These are phyloP conservation scores for Euclidium syriacum DNA, from an alignment of 345 rosid genomes.

Conservation along the genomic window DNA sequence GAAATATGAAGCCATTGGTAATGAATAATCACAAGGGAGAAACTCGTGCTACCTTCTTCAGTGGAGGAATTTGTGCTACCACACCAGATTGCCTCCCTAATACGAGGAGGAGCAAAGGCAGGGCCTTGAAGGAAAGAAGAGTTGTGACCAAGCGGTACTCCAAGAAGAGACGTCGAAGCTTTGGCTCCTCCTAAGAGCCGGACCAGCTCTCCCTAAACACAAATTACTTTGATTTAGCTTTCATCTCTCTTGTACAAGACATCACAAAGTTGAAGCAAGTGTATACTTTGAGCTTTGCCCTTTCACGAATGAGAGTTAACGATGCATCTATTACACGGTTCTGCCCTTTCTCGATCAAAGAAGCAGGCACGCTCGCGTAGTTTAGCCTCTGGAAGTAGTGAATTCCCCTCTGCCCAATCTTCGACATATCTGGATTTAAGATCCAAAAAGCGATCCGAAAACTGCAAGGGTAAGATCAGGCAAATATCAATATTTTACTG, in stretches of 20 bases:
- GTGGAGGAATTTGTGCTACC: slow-evolving; percentile 93
- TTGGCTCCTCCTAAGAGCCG: slow-evolving; percentile 77
- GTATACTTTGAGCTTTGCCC: slow-evolving; percentile 87
- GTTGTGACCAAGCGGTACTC: slow-evolving; percentile 95
- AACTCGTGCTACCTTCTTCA: slow-evolving; percentile 63
- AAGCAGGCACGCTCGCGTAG: slow-evolving; percentile 50
- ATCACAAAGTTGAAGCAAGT: not conserved
- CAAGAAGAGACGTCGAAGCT: slow-evolving; percentile 76
- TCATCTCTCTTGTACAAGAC: not conserved
- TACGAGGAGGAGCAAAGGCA: slow-evolving; percentile 96
- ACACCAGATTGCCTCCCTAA: slow-evolving; percentile 98
- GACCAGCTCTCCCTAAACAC: slow-evolving; percentile 72
- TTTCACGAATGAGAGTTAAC: slow-evolving; percentile 91
- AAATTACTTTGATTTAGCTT: not conserved
- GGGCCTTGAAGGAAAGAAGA: slow-evolving; percentile 99
- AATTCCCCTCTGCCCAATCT: slow-evolving; percentile 45
- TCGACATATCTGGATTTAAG: slow-evolving; percentile 51
- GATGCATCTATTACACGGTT: slow-evolving; percentile 93
- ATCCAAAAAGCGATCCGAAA: too few species aligned
- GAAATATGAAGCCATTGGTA: not conserved
- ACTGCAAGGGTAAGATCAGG: too few species aligned
- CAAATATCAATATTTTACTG: too few species aligned
- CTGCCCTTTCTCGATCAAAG: slow-evolving; percentile 70
- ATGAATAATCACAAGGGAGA: too few species aligned
- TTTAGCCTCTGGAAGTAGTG: slow-evolving; percentile 57